Evolutionary conservation across 495 filamentous ascomycete genomes (phyloP), one percentile per base, ranked within the genome.

Genomic region (Trichoderma virens): DNA sequence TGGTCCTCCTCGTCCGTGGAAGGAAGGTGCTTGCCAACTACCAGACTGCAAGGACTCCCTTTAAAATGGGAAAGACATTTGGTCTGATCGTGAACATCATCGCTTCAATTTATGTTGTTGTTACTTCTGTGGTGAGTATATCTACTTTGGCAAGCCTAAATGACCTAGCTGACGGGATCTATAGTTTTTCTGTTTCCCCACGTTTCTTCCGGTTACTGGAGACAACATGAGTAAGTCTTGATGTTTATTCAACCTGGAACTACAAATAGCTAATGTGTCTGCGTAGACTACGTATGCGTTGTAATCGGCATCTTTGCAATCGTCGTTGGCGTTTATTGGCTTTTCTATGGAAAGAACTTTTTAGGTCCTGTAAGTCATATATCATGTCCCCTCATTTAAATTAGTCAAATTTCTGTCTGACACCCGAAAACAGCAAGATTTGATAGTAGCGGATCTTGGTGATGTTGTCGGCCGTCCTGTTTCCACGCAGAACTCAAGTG

Each of bases 171-270:
- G n/a, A 64, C 62, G 30, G 25, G 11, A 63, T 30, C 0, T 62
- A 18, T 67, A 74, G 72, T 74, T 74, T 62, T 74, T 74, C 66
- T 73, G 71, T 39, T 74, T 74, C 67, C 72, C 72, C 5, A 68
- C 67, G 8, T 60, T 60, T 7, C 69, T 74, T 34, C 72, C 72
- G 2, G 72, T 67, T 14, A 67, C 71, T 0, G 70, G 60, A 2
- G 68, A 68, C 28, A 62, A 69, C 25, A 74, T 74, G 72, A 74
- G 72, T 74, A 68, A 64, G 67, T 47, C 2, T 20, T 11, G 23
- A 38, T 31, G 14, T 14, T n/a, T n/a, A 51, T 27, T 18, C 27
- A 32, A 23, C 8, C 14, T 25, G 5, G 18, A 47, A 20, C 18
- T 5, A 20, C 18, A 23, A 9, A 7, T 5, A n/a, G 5, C 18